phyloP scores from a whole-genome alignment of 1,284 basidiomycete genomes.

The Agroathelia rolfsii region DNA sequence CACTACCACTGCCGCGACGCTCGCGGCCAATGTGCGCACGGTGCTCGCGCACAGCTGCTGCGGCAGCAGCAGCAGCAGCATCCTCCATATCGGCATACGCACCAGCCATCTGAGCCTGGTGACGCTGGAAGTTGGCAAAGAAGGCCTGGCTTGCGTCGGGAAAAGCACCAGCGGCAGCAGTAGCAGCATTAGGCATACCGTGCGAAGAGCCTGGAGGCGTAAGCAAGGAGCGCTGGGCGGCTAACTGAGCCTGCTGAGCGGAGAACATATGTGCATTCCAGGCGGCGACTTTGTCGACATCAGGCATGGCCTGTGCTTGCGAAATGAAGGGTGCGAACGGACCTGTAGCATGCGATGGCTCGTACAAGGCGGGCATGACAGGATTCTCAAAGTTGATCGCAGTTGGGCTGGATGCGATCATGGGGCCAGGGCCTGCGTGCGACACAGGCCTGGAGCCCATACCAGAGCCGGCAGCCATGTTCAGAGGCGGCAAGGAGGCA shows the following conservation, averaged over 20 bases:
- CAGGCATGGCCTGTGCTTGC: conserved; percentile 15
- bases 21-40: conserved; percentile 18
- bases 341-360: conserved; percentile 19
- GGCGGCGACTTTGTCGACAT: conserved; percentile 19
- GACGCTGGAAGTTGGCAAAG: conserved; percentile 24
- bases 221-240: conserved; percentile 21
- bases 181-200: conserved; percentile 13
- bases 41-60: conserved; percentile 15
- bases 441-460: conserved; percentile 13
- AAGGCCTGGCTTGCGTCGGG: conserved; percentile 20
- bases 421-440: conserved; percentile 17
- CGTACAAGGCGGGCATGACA: conserved; percentile 22
- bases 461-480: conserved; percentile 5
- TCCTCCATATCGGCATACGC: too few species aligned
- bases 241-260: conserved; percentile 18
- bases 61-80: conserved; percentile 15
- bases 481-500: conserved; percentile 10
- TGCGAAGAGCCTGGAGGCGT: conserved; percentile 25
- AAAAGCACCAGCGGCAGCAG: conserved; percentile 13
- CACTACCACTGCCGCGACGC: conserved; percentile 26
- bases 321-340: conserved; percentile 10
- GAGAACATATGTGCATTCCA: conserved; percentile 24
- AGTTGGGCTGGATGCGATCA: conserved; percentile 21
- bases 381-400: conserved; percentile 23
- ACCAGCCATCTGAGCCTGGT: conserved; percentile 18